A percentile compares a stretch with the other conserved stretches of the same genome.
Evolutionary conservation across 2,329 filamentous ascomycete genomes (phyloP).

Genomic region (Torrubiella hemipterigena): DNA sequence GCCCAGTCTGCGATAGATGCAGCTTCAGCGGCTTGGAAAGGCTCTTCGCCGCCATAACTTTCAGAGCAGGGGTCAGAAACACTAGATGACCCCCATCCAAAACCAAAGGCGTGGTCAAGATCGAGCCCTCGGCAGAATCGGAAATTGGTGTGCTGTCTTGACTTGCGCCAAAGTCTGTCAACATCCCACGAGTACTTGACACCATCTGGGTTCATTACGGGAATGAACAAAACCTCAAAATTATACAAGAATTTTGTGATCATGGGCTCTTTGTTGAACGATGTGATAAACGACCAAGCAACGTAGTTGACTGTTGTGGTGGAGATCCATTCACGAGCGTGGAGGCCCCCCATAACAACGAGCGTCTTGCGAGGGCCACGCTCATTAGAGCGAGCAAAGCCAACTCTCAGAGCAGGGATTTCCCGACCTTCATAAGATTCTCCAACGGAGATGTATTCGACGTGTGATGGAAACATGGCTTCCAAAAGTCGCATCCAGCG

Average conservation of each 20-base stretch:
- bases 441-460: constrained; percentile 65
- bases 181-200: constrained; percentile 89
- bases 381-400: constrained; percentile 36
- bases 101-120: constrained; percentile 77
- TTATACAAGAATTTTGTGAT: constrained; percentile 70
- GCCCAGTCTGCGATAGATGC: constrained; percentile 70
- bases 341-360: constrained; percentile 72
- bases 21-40: constrained; percentile 77
- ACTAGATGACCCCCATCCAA: constrained; percentile 63
- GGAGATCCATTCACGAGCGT: constrained; percentile 94
- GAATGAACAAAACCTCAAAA: constrained; percentile 82
- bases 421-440: constrained; percentile 77
- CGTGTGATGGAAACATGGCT: constrained; percentile 78
- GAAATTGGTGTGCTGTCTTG: constrained; percentile 69
- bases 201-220: constrained; percentile 84
- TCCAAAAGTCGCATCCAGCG: constrained; percentile 86
- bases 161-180: constrained; percentile 92
- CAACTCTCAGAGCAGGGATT: constrained; percentile 71
- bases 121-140: constrained; percentile 81
- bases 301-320: constrained; percentile 84
- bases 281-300: constrained; percentile 76
- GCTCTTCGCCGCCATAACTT: constrained; percentile 69
- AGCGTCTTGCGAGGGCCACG: constrained; percentile 56
- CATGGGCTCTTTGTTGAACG: constrained; percentile 59
- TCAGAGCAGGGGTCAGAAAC: constrained; percentile 78